These are phyloP conservation scores for Populus hybrid DNA, from an alignment of 441 rosid species.

Conservation along the genomic window DNA sequence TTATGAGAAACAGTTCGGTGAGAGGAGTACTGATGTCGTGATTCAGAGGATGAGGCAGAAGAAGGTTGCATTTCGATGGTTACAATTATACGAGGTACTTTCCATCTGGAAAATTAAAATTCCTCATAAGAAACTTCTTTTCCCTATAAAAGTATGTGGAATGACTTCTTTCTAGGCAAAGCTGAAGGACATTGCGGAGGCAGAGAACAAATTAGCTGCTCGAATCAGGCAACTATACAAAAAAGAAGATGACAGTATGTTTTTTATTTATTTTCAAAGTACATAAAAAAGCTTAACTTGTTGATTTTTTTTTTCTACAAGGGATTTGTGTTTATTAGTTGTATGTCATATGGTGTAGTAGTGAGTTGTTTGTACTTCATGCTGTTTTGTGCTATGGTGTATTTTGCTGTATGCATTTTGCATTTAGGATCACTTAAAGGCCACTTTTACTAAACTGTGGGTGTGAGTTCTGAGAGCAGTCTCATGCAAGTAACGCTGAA, in stretches of 20 bases:
- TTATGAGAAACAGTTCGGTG: conserved; percentile 56
- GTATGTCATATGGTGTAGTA: background rate
- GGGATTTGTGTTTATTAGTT: background rate
- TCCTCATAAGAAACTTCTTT: background rate
- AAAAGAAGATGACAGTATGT: conserved; percentile 71
- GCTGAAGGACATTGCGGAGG: conserved; percentile 37
- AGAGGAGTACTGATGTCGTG: conserved; percentile 27
- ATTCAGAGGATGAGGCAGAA: conserved; percentile 55
- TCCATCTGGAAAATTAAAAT: background rate
- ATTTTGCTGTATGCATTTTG: background rate
- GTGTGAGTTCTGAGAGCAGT: background rate
- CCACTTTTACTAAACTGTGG: background rate
- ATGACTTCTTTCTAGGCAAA: conserved; percentile 45
- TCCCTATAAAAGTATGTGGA: background rate
- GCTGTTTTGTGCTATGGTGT: background rate
- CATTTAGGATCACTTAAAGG: conserved; percentile 2
- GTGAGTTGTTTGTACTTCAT: background rate
- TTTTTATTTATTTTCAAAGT: conserved; percentile 3
- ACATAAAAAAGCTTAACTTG: background rate
- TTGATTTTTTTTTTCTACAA: background rate
- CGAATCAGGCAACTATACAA: conserved; percentile 57
- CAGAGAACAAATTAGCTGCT: conserved; percentile 41
- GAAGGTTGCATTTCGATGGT: conserved; percentile 60
- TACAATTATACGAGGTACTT: conserved; percentile 59
- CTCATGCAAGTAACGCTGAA: background rate